Base-by-base conservation (phyloP, 176 grass and related monocot species). In the Areca catechu region DNA sequence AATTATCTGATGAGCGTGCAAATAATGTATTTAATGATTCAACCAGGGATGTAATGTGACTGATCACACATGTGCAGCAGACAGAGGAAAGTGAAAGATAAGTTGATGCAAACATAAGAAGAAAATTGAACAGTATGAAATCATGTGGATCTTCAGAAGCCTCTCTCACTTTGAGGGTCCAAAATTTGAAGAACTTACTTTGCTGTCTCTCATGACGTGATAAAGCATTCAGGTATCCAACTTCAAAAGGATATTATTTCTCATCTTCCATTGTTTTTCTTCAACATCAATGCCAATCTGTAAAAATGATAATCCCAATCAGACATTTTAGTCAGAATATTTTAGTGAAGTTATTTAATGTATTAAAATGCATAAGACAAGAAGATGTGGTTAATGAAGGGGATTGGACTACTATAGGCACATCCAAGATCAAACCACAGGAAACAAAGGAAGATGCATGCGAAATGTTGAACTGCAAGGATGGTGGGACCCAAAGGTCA, bases 251-350 rank as follows among this genome's bases (percentile, higher is more conserved):
- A 88, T 79, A 73, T 54, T 85, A 71, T 74, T 85, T 12, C 63
- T 56, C 53, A 78, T 81, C 71, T 90, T 91, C n/a, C 93, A 70
- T 71, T 72, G 72, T 73, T 83, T 91, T 57, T 88, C 83, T 82
- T 97, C 93, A 75, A 92, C 61, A 56, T 92, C 93, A 77, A 97
- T 92, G 71, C 93, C 93, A 78, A 91, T 83, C 87, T 97, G 68
- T 57, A 52, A 65, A 29, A 29, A 5, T 29, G 4, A 29, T 29
- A 29, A 29, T 29, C 4, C 0, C 28, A 29, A 29, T 29, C 4
- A 29, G 28, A 29, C 28, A 29, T 29, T 29, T 29, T 29, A 6
- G 3, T 29, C 4, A 29, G 5, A 29, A 29, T 29, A 29, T 29
- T 29, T 29, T 23, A 23, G 1, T 23, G 3, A 29, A 4, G 5